Base-by-base conservation (phyloP, 1,139 yeast species). In the Eremothecium gossypii region DNA sequence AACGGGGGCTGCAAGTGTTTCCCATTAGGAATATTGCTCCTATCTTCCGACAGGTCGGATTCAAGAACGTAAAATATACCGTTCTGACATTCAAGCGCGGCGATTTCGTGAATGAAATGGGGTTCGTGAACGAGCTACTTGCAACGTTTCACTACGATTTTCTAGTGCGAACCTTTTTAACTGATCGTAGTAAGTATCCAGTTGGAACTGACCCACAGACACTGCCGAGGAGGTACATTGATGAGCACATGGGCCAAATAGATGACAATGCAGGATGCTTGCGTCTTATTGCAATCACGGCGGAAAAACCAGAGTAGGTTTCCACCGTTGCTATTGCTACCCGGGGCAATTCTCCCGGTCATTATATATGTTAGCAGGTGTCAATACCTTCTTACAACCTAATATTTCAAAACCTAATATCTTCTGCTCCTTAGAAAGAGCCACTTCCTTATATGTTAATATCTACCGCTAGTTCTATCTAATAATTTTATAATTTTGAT, bases 261-360 rank as follows among this genome's bases (percentile, higher is more conserved):
- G 61, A 60, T 43, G 48, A 51, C 23, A 42, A 48, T 27, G 54
- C 61, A 3, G 63, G 63, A 2, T 52, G 55, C 20, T 43, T 50
- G 11, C 51, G 61, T 44, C 36, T 49, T 10, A 41, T 54, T 7
- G 50, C 49, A 26, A 37, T 58, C 2, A 54, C 56, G 11, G 63
- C 60, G 7, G 57, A 52, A 41, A 60, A 58, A 38, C 58, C 61
- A 12, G 23, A 17, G 23, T 17, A 17, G 23, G 23, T 17, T 17
- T 17, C 23, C 23, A 6, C 23, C 6, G 23, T 6, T 17, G 23
- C 23, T 17, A 17, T 6, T 17, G 23, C 23, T 17, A 17, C 23
- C 23, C 31, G 3, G 13, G 3, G 6, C 13, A 5, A 3, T 6
- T 6, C 6, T 6, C 6, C 6, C 3, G 11, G 11, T 12, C 13